These are phyloP conservation scores for Fusarium hainanense DNA, from an alignment of 2,329 filamentous ascomycete species.

Conservation along the genomic window DNA sequence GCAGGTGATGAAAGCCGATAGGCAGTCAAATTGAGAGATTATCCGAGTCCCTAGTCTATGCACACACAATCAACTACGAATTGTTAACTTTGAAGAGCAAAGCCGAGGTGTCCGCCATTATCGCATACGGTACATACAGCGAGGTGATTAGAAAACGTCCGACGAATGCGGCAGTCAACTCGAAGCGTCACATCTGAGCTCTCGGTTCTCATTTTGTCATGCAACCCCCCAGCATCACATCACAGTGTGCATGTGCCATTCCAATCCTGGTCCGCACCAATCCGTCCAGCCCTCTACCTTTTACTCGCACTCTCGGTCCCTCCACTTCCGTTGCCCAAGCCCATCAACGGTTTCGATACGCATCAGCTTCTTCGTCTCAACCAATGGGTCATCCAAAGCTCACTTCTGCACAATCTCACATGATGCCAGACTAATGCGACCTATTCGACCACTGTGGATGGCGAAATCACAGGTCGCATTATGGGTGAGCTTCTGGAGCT, in stretches of 20 bases:
- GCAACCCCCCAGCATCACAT: conserved; percentile 36
- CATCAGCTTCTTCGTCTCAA: conserved; percentile 11
- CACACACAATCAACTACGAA: conserved; percentile 13
- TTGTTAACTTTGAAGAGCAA: conserved; percentile 24
- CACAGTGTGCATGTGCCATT: conserved; percentile 37
- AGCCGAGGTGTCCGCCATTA: conserved; percentile 28
- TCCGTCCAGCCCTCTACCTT: conserved; percentile 23
- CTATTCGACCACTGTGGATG: conserved; percentile 37
- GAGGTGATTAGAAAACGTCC: background rate
- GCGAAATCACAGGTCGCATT: conserved; percentile 35
- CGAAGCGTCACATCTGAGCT: conserved; percentile 37
- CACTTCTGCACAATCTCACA: conserved; percentile 43
- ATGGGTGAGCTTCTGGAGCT: conserved; percentile 27
- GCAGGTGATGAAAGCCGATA: conserved; percentile 28
- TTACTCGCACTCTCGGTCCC: conserved; percentile 10
- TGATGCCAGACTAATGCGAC: conserved; percentile 46
- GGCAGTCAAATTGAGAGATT: conserved; percentile 24
- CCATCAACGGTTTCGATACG: conserved; percentile 35
- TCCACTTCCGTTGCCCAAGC: conserved; percentile 21
- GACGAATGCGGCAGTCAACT: conserved; percentile 31
- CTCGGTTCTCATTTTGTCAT: conserved; percentile 37
- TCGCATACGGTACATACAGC: background rate
- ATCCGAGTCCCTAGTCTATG: conserved; percentile 19
- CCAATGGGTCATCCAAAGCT: conserved; percentile 33
- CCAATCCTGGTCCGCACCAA: conserved; percentile 34